Percentiles rank a stretch among this genome's conserved stretches.
Conservation (phyloP, 768 basidiomycete genomes). For the Boletus barrowsii region DNA sequence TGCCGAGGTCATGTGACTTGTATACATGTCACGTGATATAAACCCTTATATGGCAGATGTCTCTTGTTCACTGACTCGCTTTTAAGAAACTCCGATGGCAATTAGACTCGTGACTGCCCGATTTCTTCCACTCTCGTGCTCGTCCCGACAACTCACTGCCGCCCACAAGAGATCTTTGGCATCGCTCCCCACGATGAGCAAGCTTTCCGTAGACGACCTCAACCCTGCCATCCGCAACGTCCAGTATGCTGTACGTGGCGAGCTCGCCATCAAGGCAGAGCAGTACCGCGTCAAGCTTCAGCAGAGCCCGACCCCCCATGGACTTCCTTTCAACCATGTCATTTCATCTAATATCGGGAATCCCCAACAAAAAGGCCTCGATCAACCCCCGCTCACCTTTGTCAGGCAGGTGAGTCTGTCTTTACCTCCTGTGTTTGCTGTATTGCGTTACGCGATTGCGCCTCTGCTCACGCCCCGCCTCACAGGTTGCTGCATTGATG, state of each 20-base stretch:
- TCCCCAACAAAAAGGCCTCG: constrained; percentile 92
- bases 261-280: constrained; percentile 94
- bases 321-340: constrained; percentile 81
- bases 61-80: neutral
- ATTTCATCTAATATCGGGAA: constrained; percentile 98
- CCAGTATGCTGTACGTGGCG: constrained; percentile 95
- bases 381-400: constrained; percentile 92
- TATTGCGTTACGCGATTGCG: neutral
- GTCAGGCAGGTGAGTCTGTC: constrained; percentile 71
- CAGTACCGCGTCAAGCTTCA: constrained; percentile 70
- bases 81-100: constrained; percentile 10
- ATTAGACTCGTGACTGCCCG: neutral
- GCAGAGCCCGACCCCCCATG: constrained; percentile 39
- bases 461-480: constrained; percentile 1
- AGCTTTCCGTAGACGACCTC: constrained; percentile 66
- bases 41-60: neutral
- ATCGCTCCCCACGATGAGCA: constrained; percentile 40
- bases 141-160: neutral
- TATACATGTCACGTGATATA: neutral
- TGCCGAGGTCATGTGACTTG: constrained; percentile 15
- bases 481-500: constrained; percentile 81
- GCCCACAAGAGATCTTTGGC: neutral
- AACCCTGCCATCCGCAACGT: constrained; percentile 86
- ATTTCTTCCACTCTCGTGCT: constrained; percentile 4
- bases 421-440: neutral